Evolutionary conservation across 148 eudicot genomes (phyloP).

Genomic region (Pharnaceum exiguum): DNA sequence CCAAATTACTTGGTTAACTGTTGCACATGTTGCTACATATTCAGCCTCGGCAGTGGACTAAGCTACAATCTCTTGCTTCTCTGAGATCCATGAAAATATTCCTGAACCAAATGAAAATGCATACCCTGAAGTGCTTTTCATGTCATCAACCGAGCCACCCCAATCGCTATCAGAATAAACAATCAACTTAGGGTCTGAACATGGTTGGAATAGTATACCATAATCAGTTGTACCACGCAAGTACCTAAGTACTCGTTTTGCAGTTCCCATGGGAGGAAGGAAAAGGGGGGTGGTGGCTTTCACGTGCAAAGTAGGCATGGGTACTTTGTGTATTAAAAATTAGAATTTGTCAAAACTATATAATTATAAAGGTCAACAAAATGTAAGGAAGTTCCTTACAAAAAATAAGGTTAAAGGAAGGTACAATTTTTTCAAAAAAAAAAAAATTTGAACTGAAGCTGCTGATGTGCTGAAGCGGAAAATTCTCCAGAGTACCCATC

Average conservation of each 20-base stretch:
- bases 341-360: too few species aligned
- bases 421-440: too few species aligned
- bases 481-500: too few species aligned
- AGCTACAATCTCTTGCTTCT: background rate
- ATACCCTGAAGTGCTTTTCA: slow-evolving; percentile 2
- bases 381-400: too few species aligned
- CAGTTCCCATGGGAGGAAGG: too few species aligned
- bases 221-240: background rate
- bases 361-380: too few species aligned
- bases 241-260: background rate
- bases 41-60: slow-evolving; percentile 5
- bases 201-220: background rate
- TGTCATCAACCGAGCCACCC: slow-evolving; percentile 6
- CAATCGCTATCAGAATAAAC: slow-evolving; percentile 3
- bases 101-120: background rate
- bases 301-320: too few species aligned
- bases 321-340: too few species aligned
- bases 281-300: too few species aligned
- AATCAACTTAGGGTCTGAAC: background rate
- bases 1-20: background rate
- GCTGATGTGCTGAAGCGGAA: too few species aligned
- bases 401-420: too few species aligned
- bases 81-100: slow-evolving; percentile 4
- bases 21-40: background rate
- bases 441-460: too few species aligned